Base-by-base conservation (phyloP, 2,329 filamentous ascomycete species). In the Microcyclospora pomicola region DNA sequence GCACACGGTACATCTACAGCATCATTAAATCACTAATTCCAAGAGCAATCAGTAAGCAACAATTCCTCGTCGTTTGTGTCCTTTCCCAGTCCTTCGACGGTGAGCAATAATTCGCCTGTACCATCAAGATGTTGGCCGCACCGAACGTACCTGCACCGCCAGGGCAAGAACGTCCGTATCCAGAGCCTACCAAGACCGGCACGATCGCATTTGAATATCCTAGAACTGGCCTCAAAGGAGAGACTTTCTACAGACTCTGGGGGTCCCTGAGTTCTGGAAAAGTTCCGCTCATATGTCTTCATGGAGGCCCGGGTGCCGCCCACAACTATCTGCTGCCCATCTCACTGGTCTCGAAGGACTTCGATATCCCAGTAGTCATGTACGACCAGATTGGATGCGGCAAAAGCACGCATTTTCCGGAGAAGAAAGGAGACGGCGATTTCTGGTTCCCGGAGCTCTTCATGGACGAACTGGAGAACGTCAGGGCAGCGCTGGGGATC, bases 351-450 rank as follows among this genome's bases (percentile, higher is more conserved):
- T 40, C 46, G 3, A 35, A 34, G 24, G 48, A 58, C 13, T 56
- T 59, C 45, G 49, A 50, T 19, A 59, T 63, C 6, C 65, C 70
- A 0, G 53, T 73, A 2, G 51, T 73, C 19, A 62, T 72, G 49
- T 73, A 73, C 49, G 69, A 74, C 45, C 69, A 73, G 42, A 57
- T 73, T 36, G 69, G 70, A 15, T 65, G 62, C 42, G 70, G 67
- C 7, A 49, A 49, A 11, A 69, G 63, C 3, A 73, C 69, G 0
- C 68, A 65, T 38, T 56, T 72, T 9, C 61, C 48, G 0, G 62
- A 68, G 24, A 67, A 64, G 38, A 51, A 51, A 9, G 62, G 64
- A 9, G 63, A 70, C 34, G 54, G 56, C 2, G 40, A 40, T 0
- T 73, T 73, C 54, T 73, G 68, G 68, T 60, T 56, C 0, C 45